Conservation (phyloP, 495 filamentous ascomycete genomes). For the Penicillium pancosmium region DNA sequence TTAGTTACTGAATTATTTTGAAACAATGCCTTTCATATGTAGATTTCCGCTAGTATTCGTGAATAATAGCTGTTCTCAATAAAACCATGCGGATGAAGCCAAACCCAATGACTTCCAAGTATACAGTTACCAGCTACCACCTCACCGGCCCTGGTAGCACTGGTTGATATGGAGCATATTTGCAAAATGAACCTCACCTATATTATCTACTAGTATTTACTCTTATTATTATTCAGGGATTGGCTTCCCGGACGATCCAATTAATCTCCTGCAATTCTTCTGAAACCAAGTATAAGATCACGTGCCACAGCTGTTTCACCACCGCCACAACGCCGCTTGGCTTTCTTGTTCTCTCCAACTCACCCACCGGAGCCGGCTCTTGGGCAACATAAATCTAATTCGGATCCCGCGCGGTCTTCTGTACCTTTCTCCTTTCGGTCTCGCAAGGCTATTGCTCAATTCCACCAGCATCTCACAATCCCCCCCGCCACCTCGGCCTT, state of each 20-base stretch:
- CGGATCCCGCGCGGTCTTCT: not conserved
- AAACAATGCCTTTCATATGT: not conserved
- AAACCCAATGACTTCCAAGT: too few species aligned
- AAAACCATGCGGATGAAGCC: too few species aligned
- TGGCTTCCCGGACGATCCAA: too few species aligned
- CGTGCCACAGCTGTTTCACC: slow-evolving; percentile 22
- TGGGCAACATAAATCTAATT: slow-evolving; percentile 13
- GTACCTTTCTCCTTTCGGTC: not conserved
- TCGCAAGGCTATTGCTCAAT: not conserved
- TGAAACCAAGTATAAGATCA: slow-evolving; percentile 20
- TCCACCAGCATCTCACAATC: not conserved
- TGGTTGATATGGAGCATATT: too few species aligned
- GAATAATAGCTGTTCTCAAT: too few species aligned
- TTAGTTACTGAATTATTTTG: not conserved
- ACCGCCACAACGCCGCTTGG: slow-evolving; percentile 1
- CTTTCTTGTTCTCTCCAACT: slow-evolving; percentile 8
- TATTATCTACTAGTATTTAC: too few species aligned
- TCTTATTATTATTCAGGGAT: too few species aligned
- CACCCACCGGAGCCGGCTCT: slow-evolving; percentile 28
- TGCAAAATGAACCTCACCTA: too few species aligned
- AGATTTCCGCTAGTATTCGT: not conserved
- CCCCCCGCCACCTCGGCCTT: not conserved
- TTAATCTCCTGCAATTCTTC: slow-evolving; percentile 10
- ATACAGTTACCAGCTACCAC: too few species aligned
- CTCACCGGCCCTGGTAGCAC: too few species aligned